Percentiles rank a stretch among this genome's conserved stretches.
Conservation (phyloP, 148 eudicot species). For the Chenopodium formosanum region DNA sequence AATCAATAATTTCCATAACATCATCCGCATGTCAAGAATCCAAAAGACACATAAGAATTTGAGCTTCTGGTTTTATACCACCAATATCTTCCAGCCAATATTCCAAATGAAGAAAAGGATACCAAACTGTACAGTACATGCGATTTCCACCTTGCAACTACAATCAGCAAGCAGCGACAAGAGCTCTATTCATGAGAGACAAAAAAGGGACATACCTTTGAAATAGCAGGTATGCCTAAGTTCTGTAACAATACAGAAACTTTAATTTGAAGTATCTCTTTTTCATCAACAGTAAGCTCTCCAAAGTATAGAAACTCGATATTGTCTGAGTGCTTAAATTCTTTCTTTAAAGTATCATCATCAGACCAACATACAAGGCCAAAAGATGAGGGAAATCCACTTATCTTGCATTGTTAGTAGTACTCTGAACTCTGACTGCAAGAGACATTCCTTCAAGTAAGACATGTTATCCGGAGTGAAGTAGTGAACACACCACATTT, state of each 20-base stretch:
- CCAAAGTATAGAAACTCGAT: slow-evolving; percentile 80
- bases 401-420: slow-evolving; percentile 81
- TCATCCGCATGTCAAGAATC: not conserved
- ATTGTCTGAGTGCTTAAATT: slow-evolving; percentile 58
- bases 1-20: no score
- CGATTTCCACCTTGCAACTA: slow-evolving; percentile 1
- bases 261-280: slow-evolving; percentile 50
- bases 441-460: slow-evolving; percentile 57
- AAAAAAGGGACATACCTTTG: slow-evolving; percentile 51
- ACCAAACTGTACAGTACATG: not conserved
- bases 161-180: not conserved
- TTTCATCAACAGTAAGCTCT: slow-evolving; percentile 49
- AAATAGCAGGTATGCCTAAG: slow-evolving; percentile 75
- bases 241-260: slow-evolving; percentile 52
- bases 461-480: slow-evolving; percentile 45
- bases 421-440: slow-evolving; percentile 50
- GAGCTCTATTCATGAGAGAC: slow-evolving; percentile 21
- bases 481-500: slow-evolving; percentile 54
- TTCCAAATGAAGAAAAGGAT: not conserved
- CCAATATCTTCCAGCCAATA: not conserved
- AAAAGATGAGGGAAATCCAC: slow-evolving; percentile 91
- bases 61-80: not conserved
- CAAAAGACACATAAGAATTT: not conserved
- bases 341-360: slow-evolving; percentile 69
- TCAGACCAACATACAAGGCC: slow-evolving; percentile 93